phyloP scores from a whole-genome alignment of 2,329 filamentous ascomycete genomes.

The Lasiodiplodia sp. region DNA sequence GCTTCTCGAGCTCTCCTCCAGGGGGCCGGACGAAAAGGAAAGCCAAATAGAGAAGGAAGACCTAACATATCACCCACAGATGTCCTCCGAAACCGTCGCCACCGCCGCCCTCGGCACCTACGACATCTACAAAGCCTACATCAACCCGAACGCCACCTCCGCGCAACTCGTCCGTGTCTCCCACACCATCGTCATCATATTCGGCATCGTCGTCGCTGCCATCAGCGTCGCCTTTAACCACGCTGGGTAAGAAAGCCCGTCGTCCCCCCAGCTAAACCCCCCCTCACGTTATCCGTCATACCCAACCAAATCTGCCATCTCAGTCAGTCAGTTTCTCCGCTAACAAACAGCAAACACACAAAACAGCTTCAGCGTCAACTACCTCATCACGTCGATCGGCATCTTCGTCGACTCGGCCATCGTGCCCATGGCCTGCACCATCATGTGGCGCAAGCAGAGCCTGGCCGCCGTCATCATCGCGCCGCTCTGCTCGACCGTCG shows the following conservation, averaged over 20 bases:
- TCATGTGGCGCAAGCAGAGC: constrained; percentile 50
- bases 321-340: too few species aligned
- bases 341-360: background rate
- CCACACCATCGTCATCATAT: constrained; percentile 50
- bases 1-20: too few species aligned
- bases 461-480: constrained; percentile 58
- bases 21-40: too few species aligned
- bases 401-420: constrained; percentile 53
- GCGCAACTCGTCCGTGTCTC: constrained; percentile 49
- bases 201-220: constrained; percentile 49
- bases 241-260: background rate
- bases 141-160: constrained; percentile 46
- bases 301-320: too few species aligned
- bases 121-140: constrained; percentile 54
- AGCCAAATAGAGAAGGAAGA: background rate
- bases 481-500: constrained; percentile 58
- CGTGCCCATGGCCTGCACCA: constrained; percentile 48
- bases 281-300: too few species aligned
- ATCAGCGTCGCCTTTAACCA: constrained; percentile 42
- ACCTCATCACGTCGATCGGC: constrained; percentile 45
- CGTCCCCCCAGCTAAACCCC: too few species aligned
- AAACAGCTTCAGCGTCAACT: constrained; percentile 30
- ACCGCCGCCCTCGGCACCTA: constrained; percentile 51
- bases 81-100: constrained; percentile 50
- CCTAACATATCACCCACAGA: background rate